Evolutionary conservation across 1,139 yeast species (phyloP).

Genomic region (Saccharomycopsis crataegensis): DNA sequence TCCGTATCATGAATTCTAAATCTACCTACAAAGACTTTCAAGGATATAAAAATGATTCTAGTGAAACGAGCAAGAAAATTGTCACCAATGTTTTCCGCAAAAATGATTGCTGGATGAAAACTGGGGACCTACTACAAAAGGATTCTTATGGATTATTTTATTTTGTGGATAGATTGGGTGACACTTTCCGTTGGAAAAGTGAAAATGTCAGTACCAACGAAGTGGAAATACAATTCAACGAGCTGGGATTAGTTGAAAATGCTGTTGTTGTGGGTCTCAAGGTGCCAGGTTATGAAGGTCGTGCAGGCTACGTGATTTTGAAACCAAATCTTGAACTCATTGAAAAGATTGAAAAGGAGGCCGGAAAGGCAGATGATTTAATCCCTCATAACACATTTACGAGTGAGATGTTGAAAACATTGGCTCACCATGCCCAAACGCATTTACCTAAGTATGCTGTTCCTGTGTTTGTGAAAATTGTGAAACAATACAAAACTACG

Average conservation of each 20-base stretch:
- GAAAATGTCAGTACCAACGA: conserved; percentile 94
- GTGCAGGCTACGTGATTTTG: conserved; percentile 86
- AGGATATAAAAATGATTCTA: conserved; percentile 78
- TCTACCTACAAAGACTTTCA: conserved; percentile 71
- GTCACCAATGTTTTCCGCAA: conserved; percentile 63
- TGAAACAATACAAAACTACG: conserved; percentile 52
- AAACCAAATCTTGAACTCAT: conserved; percentile 28
- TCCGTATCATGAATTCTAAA: conserved; percentile 61
- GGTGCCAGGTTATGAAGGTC: conserved; percentile 86
- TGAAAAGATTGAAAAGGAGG: conserved; percentile 27
- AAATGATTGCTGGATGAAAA: conserved; percentile 90
- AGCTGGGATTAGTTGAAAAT: conserved; percentile 29
- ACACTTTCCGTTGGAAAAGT: conserved; percentile 94
- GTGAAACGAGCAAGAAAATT: conserved; percentile 73
- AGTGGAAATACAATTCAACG: conserved; percentile 67
- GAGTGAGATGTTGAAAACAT: not conserved
- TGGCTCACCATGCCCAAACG: not conserved
- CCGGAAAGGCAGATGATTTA: conserved; percentile 23
- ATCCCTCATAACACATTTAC: too few relatives aligned
- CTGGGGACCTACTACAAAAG: conserved; percentile 73
- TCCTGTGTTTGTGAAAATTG: conserved; percentile 75
- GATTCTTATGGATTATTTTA: conserved; percentile 68
- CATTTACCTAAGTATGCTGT: conserved; percentile 81
- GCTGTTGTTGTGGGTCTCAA: conserved; percentile 81
- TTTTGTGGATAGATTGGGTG: conserved; percentile 91